Base-by-base conservation (phyloP, 352 stramenopile genomes). In the Phytophthora sp. region DNA sequence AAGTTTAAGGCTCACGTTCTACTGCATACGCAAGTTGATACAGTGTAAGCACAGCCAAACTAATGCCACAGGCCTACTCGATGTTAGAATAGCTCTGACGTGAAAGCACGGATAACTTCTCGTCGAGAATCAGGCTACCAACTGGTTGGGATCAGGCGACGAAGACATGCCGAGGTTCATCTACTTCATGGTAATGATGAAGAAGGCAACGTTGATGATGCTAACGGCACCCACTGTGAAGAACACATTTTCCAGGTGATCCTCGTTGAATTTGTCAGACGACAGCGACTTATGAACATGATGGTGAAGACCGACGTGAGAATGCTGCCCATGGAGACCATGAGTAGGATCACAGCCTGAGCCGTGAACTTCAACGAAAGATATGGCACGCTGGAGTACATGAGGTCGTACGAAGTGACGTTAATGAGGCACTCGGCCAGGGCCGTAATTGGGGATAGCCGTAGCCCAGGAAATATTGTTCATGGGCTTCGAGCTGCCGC, bases 371-470 rank as follows among this genome's bases (percentile, higher is more conserved):
- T 85, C 34, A 87, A 62, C 13, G 62, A 73, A 28, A 82, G n/a
- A n/a, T n/a, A 54, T n/a, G 81, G 78, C 10, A 90, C 81, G 2
- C 45, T 56, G n/a, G 66, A 76, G 77, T 91, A 89, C 56, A 84
- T 77, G 7, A 88, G 59, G 12, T 88, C 80, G 68, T 77, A 88
- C 0, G 74, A 51, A 12, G 80, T 85, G 15, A 89, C 76, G 62
- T 87, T 86, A 61, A 88, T 80, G 30, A 89, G 45, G 52, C 71
- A 85, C 56, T 87, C 74, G 28, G 71, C 77, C 2, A 89, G 53
- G 28, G 59, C 80, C 51, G 52, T 89, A 89, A 50, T 84, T 80
- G 5, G 67, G 75, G 32, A 87, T 72, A 10, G 75, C 77, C 0
- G 63, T 60, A 2, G 39, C 66, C 80, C 80, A 89, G 15, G 62